Evolutionary conservation across 768 basidiomycete genomes (phyloP), one percentile per base, ranked within the genome.

Genomic region (Tephrocybe sp.): DNA sequence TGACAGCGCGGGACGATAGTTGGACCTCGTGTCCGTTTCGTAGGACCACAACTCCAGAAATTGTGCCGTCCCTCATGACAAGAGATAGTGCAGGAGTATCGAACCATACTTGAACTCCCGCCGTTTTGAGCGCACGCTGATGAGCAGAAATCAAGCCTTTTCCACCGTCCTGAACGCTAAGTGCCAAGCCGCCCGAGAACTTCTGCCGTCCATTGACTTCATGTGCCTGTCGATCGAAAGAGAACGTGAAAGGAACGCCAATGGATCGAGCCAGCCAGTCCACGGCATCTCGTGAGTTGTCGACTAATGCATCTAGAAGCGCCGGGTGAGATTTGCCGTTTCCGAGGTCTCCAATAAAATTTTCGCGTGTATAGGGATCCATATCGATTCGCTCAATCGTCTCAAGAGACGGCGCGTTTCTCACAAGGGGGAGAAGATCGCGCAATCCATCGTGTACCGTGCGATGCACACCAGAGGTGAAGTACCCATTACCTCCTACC

Each of bases 401-500:
- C 39, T 73, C 66, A 30, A 73, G 72, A 19, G 72, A 54, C 1
- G 75, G 60, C 34, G 75, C 76, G 52, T 78, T 79, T 40, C 59
- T 64, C 18, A 86, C 76, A 51, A 86, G 63, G 3, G 77, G 67
- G 19, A 85, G 71, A 28, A 87, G 72, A 63, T 86, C 84, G 3
- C 64, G 55, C n/a, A 87, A 69, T 1, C 85, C 86, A 13, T 51
- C 67, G 55, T 87, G 86, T 3, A 77, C 80, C 9, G 80, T 85
- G 47, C 86, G 80, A 58, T 80, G 74, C 6, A 84, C 83, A 18
- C 85, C 85, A 9, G 84, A 84, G 25, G 85, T 86, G 67, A 87
- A 87, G 65, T 80, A 85, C 13, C 84, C 82, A 57, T 89, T 87
- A 15, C 85, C 86, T 4, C 86, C 86, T 3, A 64, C 75, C 85